Percentiles rank a stretch among this genome's conserved stretches.
Conservation (phyloP, 1,139 yeast species). For the Blastobotrys buckinghamii region DNA sequence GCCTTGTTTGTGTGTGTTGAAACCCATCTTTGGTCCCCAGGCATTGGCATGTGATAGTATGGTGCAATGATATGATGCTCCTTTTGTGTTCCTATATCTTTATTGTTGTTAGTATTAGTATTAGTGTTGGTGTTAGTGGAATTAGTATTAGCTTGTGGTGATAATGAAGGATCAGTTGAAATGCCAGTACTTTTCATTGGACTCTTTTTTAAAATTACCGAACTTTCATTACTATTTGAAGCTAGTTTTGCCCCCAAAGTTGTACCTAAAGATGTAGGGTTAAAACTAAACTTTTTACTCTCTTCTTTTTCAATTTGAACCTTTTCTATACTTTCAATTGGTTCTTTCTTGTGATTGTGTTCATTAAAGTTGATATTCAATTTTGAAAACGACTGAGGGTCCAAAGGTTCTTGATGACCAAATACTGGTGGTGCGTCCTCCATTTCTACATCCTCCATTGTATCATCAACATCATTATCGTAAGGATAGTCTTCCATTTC, state of each 20-base stretch:
- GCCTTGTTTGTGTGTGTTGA: constrained; percentile 45
- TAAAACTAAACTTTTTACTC: background rate
- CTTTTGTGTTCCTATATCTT: too few species aligned
- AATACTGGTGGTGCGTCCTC: constrained; percentile 5
- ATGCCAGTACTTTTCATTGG: background rate
- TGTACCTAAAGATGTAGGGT: constrained; percentile 4
- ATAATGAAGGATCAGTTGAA: too few species aligned
- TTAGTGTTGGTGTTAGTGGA: too few species aligned
- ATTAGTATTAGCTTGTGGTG: too few species aligned
- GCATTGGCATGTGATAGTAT: constrained; percentile 15
- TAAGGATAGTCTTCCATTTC: constrained; percentile 1
- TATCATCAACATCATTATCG: background rate
- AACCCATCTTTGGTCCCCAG: constrained; percentile 16
- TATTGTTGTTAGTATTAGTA: background rate
- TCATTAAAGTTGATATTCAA: too few species aligned
- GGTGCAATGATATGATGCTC: background rate
- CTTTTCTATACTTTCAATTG: background rate
- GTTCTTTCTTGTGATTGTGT: too few species aligned
- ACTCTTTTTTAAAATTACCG: background rate
- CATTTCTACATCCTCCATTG: background rate
- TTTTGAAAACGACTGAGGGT: background rate
- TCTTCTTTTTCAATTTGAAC: constrained; percentile 4
- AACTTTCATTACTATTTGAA: background rate
- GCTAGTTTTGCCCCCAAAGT: background rate
- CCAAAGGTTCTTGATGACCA: too few species aligned